These are phyloP conservation scores for Rhodofomes roseus DNA, from an alignment of 1,284 basidiomycete genomes.

Conservation along the genomic window DNA sequence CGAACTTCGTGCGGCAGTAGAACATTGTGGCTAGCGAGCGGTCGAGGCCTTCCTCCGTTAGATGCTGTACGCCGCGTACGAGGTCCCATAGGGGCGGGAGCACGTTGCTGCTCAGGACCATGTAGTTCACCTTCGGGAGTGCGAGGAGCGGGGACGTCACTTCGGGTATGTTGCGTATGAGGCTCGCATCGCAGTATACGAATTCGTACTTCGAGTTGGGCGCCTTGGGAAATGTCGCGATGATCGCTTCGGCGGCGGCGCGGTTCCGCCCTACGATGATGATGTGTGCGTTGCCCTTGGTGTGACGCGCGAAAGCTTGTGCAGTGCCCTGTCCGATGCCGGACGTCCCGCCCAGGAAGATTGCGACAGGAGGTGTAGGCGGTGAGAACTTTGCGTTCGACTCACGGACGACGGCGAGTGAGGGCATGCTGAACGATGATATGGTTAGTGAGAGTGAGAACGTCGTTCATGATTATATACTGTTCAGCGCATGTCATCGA, in stretches of 20 bases:
- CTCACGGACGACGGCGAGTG: conserved; percentile 8
- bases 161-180: conserved; percentile 30
- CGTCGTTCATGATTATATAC: too few relatives aligned
- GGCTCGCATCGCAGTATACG: conserved; percentile 32
- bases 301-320: conserved; percentile 26
- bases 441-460: too few relatives aligned
- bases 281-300: conserved; percentile 32
- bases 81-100: conserved; percentile 24
- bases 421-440: too few relatives aligned
- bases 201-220: conserved; percentile 30
- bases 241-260: conserved; percentile 32
- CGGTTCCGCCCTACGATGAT: conserved; percentile 34
- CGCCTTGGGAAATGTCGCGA: conserved; percentile 30
- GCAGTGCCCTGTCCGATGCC: conserved; percentile 34
- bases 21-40: conserved; percentile 22
- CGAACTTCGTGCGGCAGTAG: conserved; percentile 27
- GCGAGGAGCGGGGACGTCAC: conserved; percentile 22
- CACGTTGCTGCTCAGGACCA: conserved; percentile 28
- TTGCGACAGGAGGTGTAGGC: conserved; percentile 26
- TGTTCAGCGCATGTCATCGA: too few relatives aligned
- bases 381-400: conserved; percentile 14
- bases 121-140: conserved; percentile 32
- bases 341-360: conserved; percentile 35
- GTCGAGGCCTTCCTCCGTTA: conserved; percentile 24
- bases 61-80: conserved; percentile 20